A percentile compares a stretch with the other conserved stretches of the same genome.
Evolutionary conservation across 495 filamentous ascomycete genomes (phyloP).

Genomic region (Daldinia grandis): DNA sequence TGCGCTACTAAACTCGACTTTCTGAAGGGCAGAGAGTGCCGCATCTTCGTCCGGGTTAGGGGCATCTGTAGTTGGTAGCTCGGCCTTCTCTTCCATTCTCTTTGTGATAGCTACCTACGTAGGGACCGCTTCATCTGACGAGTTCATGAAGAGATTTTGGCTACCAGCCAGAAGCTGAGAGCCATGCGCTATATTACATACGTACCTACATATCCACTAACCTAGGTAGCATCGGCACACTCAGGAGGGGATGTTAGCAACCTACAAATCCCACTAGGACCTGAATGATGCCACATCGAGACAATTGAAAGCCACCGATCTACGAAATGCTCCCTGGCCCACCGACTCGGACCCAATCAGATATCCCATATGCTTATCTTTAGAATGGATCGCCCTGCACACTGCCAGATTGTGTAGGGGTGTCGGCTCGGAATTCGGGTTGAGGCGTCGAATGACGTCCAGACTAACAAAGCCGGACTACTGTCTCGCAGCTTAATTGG

Average conservation of each 20-base stretch:
- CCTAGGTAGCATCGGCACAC: conserved; percentile 4
- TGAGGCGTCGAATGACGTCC: conserved; percentile 13
- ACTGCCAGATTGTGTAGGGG: neutral
- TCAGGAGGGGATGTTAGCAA: neutral
- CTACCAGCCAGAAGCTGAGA: conserved; percentile 7
- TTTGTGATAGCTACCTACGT: neutral
- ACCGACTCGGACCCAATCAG: conserved; percentile 17
- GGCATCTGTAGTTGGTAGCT: neutral
- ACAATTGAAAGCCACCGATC: neutral
- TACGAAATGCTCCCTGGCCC: conserved; percentile 18
- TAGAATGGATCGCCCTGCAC: conserved; percentile 12
- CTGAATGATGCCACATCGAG: conserved; percentile 13
- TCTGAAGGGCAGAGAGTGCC: conserved; percentile 40
- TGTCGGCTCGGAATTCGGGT: conserved; percentile 11
- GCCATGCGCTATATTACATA: conserved; percentile 18
- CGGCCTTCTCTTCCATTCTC: conserved; percentile 32
- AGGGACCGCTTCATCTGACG: conserved; percentile 1
- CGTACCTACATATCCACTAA: too few species aligned
- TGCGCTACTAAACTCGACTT: conserved; percentile 38
- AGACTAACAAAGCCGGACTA: conserved; percentile 4
- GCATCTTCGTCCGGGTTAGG: conserved; percentile 22
- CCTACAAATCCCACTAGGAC: conserved; percentile 18
- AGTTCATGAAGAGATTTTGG: conserved; percentile 14
- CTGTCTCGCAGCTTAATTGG: conserved; percentile 3
- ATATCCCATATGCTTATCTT: conserved; percentile 25